Base-by-base conservation (phyloP, 306 rosid species). In the Canavalia gladiata region DNA sequence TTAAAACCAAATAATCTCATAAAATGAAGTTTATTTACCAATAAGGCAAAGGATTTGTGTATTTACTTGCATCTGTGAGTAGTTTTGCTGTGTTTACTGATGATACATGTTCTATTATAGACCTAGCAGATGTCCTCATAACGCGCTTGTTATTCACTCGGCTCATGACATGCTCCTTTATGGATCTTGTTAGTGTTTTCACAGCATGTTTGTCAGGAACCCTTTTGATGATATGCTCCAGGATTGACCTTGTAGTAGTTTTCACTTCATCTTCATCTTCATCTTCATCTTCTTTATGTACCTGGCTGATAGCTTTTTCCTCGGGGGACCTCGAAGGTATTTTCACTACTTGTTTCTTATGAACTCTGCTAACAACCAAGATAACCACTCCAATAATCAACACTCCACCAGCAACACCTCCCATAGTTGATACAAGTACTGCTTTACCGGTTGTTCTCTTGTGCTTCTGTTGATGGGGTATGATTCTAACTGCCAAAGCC, bases 61-160 rank as follows among this genome's bases (percentile, higher is more conserved):
- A 81, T 79, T 93, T 89, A 95, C 99, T 91, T 80, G 99, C 99
- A 88, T 91, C 97, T 1, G 94, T 90, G 79, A 95, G 99, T 46
- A 91, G 89, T 81, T 87, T 91, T 66, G 97, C 93, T 4, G 97
- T 93, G 91, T 87, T 90, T 18, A 69, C 78, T 74, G 92, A 68
- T 0, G 93, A 88, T 43, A 55, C 88, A 66, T 73, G 87, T 87
- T 90, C 99, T 37, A 85, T 76, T 52, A 90, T 90, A 57, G 91
- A 85, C 85, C 85, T 87, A 54, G 87, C 52, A 33, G 68, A 68
- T 18, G 82, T 66, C 74, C 80, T 84, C 30, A 13, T 47, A 68
- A 0, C 60, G 41, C 18, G 68, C 8, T 66, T 81, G 49, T 46
- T 39, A 43, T 68, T 75, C n/a, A 84, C 73, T 25, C 65, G 55